Conservation (phyloP, 73 alveolate genomes). For the Blepharisma japonicum region DNA sequence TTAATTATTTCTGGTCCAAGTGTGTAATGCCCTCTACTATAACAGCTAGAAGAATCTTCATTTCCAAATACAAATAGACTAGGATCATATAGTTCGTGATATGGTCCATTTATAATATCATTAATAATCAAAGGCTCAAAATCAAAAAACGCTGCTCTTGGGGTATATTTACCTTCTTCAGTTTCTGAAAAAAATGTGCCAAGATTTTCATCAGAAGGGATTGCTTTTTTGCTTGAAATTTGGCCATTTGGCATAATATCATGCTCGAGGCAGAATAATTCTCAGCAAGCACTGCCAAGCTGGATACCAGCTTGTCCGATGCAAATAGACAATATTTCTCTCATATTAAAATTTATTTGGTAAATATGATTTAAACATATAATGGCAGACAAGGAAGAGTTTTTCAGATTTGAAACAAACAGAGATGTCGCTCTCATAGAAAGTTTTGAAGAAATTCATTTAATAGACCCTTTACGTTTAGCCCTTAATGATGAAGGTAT, state of each 20-base stretch:
- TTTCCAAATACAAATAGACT: slow-evolving; percentile 49
- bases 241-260: slow-evolving; percentile 20
- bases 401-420: too few species aligned
- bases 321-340: not conserved
- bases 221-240: slow-evolving; percentile 63
- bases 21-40: slow-evolving; percentile 40
- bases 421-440: too few species aligned
- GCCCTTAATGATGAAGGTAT: too few species aligned
- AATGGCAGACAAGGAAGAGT: not conserved
- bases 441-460: too few species aligned
- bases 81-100: slow-evolving; percentile 73
- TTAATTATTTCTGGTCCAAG: slow-evolving; percentile 73
- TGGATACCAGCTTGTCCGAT: not conserved
- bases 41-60: slow-evolving; percentile 34
- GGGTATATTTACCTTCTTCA: slow-evolving; percentile 97
- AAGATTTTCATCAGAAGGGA: slow-evolving; percentile 95
- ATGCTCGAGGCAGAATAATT: slow-evolving; percentile 41
- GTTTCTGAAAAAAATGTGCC: slow-evolving; percentile 96
- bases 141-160: slow-evolving; percentile 96
- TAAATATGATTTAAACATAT: too few species aligned
- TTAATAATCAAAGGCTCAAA: slow-evolving; percentile 92
- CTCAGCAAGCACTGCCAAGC: slow-evolving; percentile 34
- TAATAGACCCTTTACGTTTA: too few species aligned
- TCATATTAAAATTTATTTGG: too few species aligned
- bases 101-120: slow-evolving; percentile 89